These are phyloP conservation scores for Ophiostoma himal-ulmi DNA, from an alignment of 2,329 filamentous ascomycete species.

Conservation along the genomic window DNA sequence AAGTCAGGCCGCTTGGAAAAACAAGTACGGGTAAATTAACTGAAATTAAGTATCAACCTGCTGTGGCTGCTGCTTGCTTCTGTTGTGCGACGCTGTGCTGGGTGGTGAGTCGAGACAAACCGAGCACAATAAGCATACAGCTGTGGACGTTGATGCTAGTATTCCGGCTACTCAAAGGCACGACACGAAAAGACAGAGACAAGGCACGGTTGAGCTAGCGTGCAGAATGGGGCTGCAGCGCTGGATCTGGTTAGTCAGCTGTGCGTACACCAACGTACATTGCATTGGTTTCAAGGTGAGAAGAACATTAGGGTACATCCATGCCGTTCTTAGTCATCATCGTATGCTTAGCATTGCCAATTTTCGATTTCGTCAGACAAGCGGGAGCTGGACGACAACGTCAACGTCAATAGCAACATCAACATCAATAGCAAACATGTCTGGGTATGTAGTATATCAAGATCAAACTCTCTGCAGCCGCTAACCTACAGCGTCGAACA, in stretches of 20 bases:
- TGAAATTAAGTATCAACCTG: not conserved
- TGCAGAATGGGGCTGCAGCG: not conserved
- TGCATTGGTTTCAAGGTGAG: not conserved
- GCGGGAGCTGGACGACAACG: not conserved
- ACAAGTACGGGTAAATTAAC: no score
- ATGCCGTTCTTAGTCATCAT: not conserved
- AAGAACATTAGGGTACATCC: not conserved
- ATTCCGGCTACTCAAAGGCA: not conserved
- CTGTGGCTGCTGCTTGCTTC: slow-evolving; percentile 1
- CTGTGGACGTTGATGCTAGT: not conserved
- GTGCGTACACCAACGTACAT: not conserved
- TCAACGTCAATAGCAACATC: not conserved
- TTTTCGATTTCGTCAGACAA: slow-evolving; percentile 4
- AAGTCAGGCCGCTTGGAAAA: not conserved
- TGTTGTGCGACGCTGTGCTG: not conserved
- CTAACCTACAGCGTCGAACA: slow-evolving; percentile 38
- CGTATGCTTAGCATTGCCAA: not conserved
- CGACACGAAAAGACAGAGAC: not conserved
- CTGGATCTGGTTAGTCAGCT: not conserved
- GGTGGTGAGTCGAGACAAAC: not conserved
- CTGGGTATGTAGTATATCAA: not conserved
- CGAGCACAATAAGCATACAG: not conserved
- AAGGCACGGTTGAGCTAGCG: not conserved
- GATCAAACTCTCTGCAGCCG: no score
- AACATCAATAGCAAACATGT: not conserved